Evolutionary conservation across 208 protist species (phyloP).

Genomic region (Trypanosomatidae sp.): DNA sequence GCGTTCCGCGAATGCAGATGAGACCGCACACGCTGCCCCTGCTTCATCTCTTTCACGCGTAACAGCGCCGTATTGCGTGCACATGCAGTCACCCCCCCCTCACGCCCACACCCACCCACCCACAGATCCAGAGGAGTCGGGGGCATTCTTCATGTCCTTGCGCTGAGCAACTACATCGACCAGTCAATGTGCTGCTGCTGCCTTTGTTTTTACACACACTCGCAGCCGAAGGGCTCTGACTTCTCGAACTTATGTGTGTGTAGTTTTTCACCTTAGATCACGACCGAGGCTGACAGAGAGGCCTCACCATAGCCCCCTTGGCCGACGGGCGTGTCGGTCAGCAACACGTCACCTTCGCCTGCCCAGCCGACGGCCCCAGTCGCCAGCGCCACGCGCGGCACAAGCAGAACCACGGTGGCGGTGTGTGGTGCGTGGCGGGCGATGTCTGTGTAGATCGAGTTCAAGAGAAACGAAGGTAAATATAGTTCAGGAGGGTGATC

Average conservation of each 20-base stretch:
- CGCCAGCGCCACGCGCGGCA: constrained; percentile 46
- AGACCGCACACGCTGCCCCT: too few species aligned
- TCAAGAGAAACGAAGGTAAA: not conserved
- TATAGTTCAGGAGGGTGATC: not conserved
- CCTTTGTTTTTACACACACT: not conserved
- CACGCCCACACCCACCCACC: not conserved
- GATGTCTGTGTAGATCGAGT: constrained; percentile 31
- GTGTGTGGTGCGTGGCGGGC: constrained; percentile 7
- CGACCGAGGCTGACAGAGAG: constrained; percentile 75
- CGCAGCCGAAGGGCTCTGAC: not conserved
- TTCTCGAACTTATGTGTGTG: not conserved
- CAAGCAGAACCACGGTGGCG: constrained; percentile 42
- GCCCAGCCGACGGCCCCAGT: constrained; percentile 67
- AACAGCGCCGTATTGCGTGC: not conserved
- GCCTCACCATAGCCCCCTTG: constrained; percentile 44
- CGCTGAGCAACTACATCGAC: not conserved
- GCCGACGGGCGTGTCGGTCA: constrained; percentile 29
- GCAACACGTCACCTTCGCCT: constrained; percentile 49
- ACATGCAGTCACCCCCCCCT: not conserved
- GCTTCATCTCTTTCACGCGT: not conserved
- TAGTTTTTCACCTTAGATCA: constrained; percentile 10
- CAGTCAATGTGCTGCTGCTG: not conserved
- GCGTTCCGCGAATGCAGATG: too few species aligned
- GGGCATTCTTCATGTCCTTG: not conserved
- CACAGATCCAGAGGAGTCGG: not conserved